Conservation (phyloP, 2,329 filamentous ascomycete species). For the Periconia macrospinosa region DNA sequence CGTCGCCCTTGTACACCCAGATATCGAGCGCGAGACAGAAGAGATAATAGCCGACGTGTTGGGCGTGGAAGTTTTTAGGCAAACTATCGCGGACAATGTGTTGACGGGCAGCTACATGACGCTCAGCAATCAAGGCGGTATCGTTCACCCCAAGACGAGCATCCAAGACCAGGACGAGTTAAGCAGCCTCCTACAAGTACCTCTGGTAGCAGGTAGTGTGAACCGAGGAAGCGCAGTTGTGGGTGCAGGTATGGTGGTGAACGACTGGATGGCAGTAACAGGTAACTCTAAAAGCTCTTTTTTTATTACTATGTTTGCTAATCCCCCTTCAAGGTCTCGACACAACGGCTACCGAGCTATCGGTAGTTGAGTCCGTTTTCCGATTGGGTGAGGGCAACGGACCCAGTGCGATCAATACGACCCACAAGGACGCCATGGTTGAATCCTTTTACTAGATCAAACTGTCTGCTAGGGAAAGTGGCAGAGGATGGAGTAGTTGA, state of each 20-base stretch:
- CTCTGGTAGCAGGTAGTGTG: constrained; percentile 89
- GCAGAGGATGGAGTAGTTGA: not conserved
- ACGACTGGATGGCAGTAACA: constrained; percentile 96
- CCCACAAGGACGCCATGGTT: constrained; percentile 96
- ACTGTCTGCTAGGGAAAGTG: not conserved
- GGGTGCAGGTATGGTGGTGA: constrained; percentile 95
- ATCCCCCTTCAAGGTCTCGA: constrained; percentile 65
- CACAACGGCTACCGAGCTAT: constrained; percentile 95
- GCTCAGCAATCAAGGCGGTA: constrained; percentile 90
- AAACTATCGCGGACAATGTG: constrained; percentile 96
- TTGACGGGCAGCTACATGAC: constrained; percentile 96
- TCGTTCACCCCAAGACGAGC: constrained; percentile 95
- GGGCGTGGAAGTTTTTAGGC: constrained; percentile 85
- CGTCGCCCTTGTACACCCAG: constrained; percentile 93
- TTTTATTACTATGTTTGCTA: not conserved
- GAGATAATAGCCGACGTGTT: constrained; percentile 97
- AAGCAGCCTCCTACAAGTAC: constrained; percentile 88
- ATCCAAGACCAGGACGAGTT: constrained; percentile 99
- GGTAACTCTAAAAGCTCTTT: constrained; percentile 24
- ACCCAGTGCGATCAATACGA: constrained; percentile 76
- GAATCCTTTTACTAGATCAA: constrained; percentile 91
- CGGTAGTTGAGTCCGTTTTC: constrained; percentile 95
- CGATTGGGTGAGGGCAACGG: constrained; percentile 82
- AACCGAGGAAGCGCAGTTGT: constrained; percentile 93
- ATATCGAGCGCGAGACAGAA: constrained; percentile 95